Conservation (phyloP, 106 monocot genomes). For the Dendrobium officinale region DNA sequence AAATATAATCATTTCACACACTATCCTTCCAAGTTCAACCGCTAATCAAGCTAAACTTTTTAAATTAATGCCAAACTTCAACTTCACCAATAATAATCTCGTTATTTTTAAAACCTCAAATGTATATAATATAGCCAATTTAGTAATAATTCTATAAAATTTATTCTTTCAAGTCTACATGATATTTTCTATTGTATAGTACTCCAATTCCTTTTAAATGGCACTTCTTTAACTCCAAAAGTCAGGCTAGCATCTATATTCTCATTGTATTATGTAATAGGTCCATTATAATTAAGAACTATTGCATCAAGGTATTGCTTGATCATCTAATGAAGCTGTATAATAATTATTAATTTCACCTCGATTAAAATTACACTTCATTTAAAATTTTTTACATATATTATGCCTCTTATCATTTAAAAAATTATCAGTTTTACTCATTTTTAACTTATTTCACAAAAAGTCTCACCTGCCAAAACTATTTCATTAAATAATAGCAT, state of each 20-base stretch:
- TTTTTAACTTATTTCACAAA: neutral
- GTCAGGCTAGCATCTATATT: too few species aligned
- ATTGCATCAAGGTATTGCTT: neutral
- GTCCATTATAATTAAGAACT: too few species aligned
- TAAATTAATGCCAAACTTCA: neutral
- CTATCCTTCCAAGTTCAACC: neutral
- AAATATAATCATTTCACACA: neutral
- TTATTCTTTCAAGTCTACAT: neutral
- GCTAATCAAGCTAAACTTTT: neutral
- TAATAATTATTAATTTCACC: neutral
- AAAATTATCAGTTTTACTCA: neutral
- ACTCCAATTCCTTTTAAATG: too few species aligned
- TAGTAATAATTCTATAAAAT: neutral
- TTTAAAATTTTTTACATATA: neutral
- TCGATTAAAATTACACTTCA: neutral
- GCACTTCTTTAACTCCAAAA: too few species aligned
- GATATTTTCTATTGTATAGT: too few species aligned
- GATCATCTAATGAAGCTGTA: neutral
- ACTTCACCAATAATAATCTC: neutral
- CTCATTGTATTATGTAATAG: too few species aligned
- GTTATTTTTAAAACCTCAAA: neutral
- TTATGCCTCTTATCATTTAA: neutral
- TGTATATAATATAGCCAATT: neutral
- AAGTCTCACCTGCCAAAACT: too few species aligned
- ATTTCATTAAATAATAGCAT: too few species aligned